Conservation (phyloP, 352 stramenopile species). For the Achlya hypogyna region DNA sequence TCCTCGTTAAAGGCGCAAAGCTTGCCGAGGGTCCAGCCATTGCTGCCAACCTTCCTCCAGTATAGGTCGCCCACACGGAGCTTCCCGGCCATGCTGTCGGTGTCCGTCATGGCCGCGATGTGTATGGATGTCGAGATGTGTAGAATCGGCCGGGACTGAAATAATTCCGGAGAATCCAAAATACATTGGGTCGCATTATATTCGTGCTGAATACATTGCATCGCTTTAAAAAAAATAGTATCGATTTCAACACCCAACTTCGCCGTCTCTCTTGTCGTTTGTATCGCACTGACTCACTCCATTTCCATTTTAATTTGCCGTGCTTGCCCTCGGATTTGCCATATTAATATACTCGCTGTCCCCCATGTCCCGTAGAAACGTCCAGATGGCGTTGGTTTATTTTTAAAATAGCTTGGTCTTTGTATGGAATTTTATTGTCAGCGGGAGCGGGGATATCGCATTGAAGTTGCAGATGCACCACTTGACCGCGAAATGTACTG, state of each 20-base stretch:
- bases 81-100: not conserved
- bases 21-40: slow-evolving; percentile 60
- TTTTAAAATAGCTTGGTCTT: not conserved
- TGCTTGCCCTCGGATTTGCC: not conserved
- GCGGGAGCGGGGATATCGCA: not conserved
- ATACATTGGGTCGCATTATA: not conserved
- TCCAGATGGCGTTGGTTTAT: not conserved
- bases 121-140: not conserved
- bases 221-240: not conserved
- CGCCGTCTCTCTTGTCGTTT: not conserved
- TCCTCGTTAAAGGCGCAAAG: slow-evolving; percentile 38
- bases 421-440: not conserved
- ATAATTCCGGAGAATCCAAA: not conserved
- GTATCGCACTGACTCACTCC: not conserved
- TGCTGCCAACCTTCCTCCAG: slow-evolving; percentile 60
- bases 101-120: not conserved
- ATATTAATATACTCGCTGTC: not conserved
- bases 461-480: not conserved
- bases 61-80: slow-evolving; percentile 70
- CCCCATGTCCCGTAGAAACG: not conserved
- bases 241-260: not conserved
- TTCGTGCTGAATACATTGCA: not conserved
- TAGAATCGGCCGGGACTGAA: not conserved
- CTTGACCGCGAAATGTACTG: no score
- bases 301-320: not conserved